Conservation (phyloP, 2,329 filamentous ascomycete genomes). For the Chalaropsis thielavioides region DNA sequence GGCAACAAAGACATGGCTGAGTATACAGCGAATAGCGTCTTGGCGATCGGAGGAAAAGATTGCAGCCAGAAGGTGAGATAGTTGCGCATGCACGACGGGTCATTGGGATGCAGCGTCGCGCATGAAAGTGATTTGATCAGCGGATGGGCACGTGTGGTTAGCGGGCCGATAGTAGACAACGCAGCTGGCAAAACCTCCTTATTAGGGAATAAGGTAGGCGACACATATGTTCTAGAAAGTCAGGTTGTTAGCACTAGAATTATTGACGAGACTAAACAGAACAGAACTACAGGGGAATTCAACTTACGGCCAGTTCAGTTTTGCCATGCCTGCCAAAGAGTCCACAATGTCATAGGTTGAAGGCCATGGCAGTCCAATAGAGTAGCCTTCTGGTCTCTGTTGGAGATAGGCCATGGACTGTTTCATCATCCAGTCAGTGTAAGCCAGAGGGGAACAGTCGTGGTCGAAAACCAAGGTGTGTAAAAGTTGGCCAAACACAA, state of each 20-base stretch:
- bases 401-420: constrained; percentile 72
- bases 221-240: constrained; percentile 51
- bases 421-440: constrained; percentile 45
- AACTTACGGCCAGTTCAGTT: constrained; percentile 67
- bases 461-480: constrained; percentile 65
- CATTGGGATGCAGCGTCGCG: constrained; percentile 71
- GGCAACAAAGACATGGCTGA: constrained; percentile 52
- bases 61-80: constrained; percentile 78
- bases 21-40: constrained; percentile 64
- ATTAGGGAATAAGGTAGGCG: constrained; percentile 72
- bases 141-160: constrained; percentile 75
- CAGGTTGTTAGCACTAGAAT: constrained; percentile 6
- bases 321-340: constrained; percentile 66
- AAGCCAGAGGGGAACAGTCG: constrained; percentile 49
- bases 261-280: not conserved
- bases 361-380: constrained; percentile 57
- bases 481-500: constrained; percentile 61
- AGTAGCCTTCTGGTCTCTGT: constrained; percentile 51
- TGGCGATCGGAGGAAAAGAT: constrained; percentile 64
- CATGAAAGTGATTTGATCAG: constrained; percentile 76
- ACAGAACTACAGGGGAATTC: not conserved
- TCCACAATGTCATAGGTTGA: constrained; percentile 61
- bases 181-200: constrained; percentile 50
- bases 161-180: constrained; percentile 55
- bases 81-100: constrained; percentile 76